Conservation (phyloP, 306 rosid genomes). For the Ormosia semicastrata region DNA sequence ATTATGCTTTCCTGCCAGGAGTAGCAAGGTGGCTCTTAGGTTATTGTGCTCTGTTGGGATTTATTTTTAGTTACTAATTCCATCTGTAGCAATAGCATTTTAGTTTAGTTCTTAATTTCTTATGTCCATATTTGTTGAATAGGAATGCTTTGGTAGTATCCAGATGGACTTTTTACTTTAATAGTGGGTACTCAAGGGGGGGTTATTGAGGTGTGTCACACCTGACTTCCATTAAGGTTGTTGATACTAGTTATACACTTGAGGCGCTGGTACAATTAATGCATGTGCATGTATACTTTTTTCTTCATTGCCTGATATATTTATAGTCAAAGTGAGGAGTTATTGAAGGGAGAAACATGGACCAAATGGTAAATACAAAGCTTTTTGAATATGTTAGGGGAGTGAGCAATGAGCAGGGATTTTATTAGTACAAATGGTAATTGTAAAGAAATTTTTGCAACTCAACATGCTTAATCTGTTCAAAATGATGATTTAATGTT, state of each 20-base stretch:
- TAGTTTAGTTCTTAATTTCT: not conserved
- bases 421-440: not conserved
- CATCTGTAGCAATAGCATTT: not conserved
- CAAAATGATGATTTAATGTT: conserved; percentile 2
- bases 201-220: not conserved
- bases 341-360: not conserved
- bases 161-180: not conserved
- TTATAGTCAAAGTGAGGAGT: not conserved
- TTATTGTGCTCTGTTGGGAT: not conserved
- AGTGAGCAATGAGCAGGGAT: not conserved
- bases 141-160: not conserved
- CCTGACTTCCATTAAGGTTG: not conserved
- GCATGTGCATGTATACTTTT: not conserved
- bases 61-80: not conserved
- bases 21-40: not conserved
- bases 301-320: not conserved
- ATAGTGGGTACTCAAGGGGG: not conserved
- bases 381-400: not conserved
- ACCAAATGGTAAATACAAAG: not conserved
- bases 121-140: not conserved
- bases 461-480: not conserved
- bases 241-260: not conserved
- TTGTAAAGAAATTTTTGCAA: not conserved
- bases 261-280: not conserved
- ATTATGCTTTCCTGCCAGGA: not conserved